Conservation (phyloP, 805 yeast species). For the Candida hungchunana region DNA sequence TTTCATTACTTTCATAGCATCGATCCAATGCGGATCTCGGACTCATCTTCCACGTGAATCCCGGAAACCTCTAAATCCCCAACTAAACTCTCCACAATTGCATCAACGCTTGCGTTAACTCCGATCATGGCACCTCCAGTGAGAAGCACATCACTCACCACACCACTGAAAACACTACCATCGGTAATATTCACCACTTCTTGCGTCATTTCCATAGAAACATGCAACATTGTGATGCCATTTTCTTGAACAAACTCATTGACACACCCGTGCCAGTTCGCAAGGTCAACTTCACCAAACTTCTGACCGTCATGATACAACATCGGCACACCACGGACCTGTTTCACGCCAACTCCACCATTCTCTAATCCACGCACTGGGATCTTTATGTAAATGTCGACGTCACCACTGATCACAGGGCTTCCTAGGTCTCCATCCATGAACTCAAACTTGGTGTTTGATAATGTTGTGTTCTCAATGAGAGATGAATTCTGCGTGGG, state of each 20-base stretch:
- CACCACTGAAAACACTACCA: slow-evolving; percentile 36
- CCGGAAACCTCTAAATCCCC: slow-evolving; percentile 32
- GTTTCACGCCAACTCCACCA: slow-evolving; percentile 18
- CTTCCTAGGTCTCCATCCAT: slow-evolving; percentile 28
- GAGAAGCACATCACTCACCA: slow-evolving; percentile 38
- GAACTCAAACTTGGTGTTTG: slow-evolving; percentile 34
- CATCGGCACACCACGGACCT: slow-evolving; percentile 15
- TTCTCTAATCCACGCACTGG: slow-evolving; percentile 28
- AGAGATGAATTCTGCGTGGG: slow-evolving; percentile 17
- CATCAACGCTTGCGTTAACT: slow-evolving; percentile 37
- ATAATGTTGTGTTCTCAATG: slow-evolving; percentile 35
- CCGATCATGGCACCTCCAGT: slow-evolving; percentile 35
- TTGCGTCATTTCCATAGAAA: slow-evolving; percentile 37
- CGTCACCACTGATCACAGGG: slow-evolving; percentile 37
- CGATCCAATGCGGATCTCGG: slow-evolving; percentile 21
- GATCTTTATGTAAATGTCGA: slow-evolving; percentile 29
- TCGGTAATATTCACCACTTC: slow-evolving; percentile 41
- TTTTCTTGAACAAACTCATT: slow-evolving; percentile 28
- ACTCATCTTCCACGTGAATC: slow-evolving; percentile 25
- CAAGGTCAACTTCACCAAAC: slow-evolving; percentile 42
- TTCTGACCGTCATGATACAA: slow-evolving; percentile 35
- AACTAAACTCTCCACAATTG: slow-evolving; percentile 26
- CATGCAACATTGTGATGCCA: slow-evolving; percentile 25
- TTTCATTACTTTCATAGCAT: slow-evolving; percentile 4
- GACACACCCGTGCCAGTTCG: slow-evolving; percentile 42